A percentile compares a stretch with the other conserved stretches of the same genome.
These are phyloP conservation scores for Babesia divergens DNA, from an alignment of 169 alveolate species.

Conservation along the genomic window DNA sequence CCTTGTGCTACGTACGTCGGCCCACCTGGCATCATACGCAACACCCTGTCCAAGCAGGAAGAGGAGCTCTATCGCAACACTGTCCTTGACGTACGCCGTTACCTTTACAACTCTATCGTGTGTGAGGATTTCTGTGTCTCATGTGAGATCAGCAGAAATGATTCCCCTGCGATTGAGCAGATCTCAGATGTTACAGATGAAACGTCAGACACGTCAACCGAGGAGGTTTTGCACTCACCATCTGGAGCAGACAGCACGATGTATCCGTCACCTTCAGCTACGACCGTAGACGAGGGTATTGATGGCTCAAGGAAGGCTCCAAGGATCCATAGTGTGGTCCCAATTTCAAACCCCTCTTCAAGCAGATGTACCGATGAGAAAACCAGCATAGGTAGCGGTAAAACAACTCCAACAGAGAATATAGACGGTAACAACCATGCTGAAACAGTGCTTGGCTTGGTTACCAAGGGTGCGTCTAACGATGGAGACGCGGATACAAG, in stretches of 20 bases:
- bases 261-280: slow-evolving; percentile 10
- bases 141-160: background rate
- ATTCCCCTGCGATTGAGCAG: background rate
- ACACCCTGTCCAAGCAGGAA: slow-evolving; percentile 5
- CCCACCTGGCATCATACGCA: slow-evolving; percentile 2
- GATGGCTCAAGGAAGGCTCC: slow-evolving; percentile 29
- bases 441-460: background rate
- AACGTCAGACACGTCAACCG: slow-evolving; percentile 36
- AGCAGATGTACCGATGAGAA: background rate
- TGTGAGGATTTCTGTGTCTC: slow-evolving; percentile 57
- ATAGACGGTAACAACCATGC: background rate
- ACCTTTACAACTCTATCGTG: slow-evolving; percentile 43
- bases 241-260: background rate
- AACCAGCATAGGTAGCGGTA: background rate
- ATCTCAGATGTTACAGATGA: slow-evolving; percentile 11
- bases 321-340: background rate
- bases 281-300: background rate
- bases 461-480: background rate
- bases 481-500: background rate
- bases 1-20: slow-evolving; percentile 28
- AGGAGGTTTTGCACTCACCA: background rate
- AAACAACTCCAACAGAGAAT: background rate
- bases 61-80: slow-evolving; percentile 14
- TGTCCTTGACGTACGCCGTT: slow-evolving; percentile 39
- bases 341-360: background rate